Conservation (phyloP, 148 eudicot species). For the Camellia japonica region DNA sequence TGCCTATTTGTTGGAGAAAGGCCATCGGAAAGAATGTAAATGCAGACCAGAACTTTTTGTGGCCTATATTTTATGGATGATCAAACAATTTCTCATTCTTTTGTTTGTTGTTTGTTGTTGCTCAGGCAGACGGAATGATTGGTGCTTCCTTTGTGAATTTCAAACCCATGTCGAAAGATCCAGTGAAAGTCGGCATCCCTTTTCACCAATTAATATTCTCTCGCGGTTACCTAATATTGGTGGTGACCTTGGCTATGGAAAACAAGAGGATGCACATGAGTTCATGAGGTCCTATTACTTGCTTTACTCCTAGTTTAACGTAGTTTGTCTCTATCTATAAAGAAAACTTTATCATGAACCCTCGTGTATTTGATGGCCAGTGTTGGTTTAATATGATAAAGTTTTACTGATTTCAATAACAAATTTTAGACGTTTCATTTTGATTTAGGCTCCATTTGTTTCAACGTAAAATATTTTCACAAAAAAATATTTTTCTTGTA, state of each 20-base stretch:
- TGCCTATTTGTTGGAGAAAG: slow-evolving; percentile 77
- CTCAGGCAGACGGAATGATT: slow-evolving; percentile 70
- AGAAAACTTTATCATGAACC: no score
- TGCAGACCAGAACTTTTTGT: slow-evolving; percentile 9
- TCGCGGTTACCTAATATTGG: slow-evolving; percentile 89
- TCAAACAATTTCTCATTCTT: neutral
- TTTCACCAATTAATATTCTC: slow-evolving; percentile 85
- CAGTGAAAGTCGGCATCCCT: slow-evolving; percentile 50
- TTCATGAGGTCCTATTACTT: slow-evolving; percentile 72
- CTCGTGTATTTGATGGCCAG: neutral
- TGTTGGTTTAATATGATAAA: neutral
- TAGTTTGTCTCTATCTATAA: neutral
- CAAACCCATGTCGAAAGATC: slow-evolving; percentile 70
- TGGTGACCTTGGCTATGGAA: slow-evolving; percentile 86
- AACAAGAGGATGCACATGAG: slow-evolving; percentile 97
- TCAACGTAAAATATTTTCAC: no score
- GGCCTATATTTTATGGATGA: neutral
- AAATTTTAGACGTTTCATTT: neutral
- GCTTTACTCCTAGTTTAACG: neutral
- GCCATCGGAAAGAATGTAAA: slow-evolving; percentile 75
- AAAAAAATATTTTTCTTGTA: no score
- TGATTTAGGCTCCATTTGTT: neutral
- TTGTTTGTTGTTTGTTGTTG: slow-evolving; percentile 15
- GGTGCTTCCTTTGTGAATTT: slow-evolving; percentile 96
- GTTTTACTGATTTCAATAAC: neutral